Evolutionary conservation across 768 basidiomycete species (phyloP), one percentile per base, ranked within the genome.

Genomic region (Collybia mongolica): DNA sequence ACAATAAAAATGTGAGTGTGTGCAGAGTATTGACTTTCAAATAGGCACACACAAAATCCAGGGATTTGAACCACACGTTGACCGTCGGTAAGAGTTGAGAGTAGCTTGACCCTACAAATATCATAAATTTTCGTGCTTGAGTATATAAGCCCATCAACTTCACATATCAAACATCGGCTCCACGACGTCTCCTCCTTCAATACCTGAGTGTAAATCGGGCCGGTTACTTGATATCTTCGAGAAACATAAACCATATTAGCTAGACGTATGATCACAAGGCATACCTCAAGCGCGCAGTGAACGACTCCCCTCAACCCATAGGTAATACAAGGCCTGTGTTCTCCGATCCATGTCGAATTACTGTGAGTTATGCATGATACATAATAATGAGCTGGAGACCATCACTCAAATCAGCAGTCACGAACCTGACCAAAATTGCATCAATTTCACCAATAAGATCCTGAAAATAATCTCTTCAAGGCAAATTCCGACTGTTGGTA

Each of bases 161-260:
- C 59, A 91, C 90, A 98, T 92, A 60, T 98, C 97, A 43, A 85
- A 73, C 89, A 98, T 93, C 0, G 97, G 95, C 67, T 99, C 97
- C 2, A 72, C 72, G 1, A 84, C 79, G 1, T 83, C 88, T 14
- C 97, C 97, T 26, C 97, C 97, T 60, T 97, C 93, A 7, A 98
- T 79, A 54, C 97, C 97, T 14, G 93, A 94, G 65, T 99, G 97
- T 38, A 91, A 74, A 64, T 98, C 96, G 0, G 89, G 88, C 11
- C 79, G 74, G 23, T 77, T 68, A 54, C 82, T 91, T 4, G 78
- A 78, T 49, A 98, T 84, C 84, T 91, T 32, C n/a, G 18, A 1
- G 6, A 19, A 47, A 17, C n/a, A 26, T 46, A 3, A 39, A 7
- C 18, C 2, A 24, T 12, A 4, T 2, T 23, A 19, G 24, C 15